These are phyloP conservation scores for Clarireedia homoeocarpa DNA, from an alignment of 2,329 filamentous ascomycete species.

Conservation along the genomic window DNA sequence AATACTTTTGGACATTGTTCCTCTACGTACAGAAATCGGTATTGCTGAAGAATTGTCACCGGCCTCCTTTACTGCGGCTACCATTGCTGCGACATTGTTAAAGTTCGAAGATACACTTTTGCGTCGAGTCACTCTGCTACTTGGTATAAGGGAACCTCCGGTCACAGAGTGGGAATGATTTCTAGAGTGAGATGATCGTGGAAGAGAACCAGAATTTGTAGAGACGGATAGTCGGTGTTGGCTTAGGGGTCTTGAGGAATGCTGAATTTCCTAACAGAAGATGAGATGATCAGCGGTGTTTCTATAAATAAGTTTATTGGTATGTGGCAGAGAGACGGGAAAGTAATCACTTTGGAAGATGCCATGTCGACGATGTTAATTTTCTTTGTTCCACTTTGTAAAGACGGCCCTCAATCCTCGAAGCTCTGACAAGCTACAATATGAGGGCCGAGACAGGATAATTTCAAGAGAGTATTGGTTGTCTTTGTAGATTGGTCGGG, in stretches of 20 bases:
- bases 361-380: conserved; percentile 42
- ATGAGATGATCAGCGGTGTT: conserved; percentile 23
- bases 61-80: conserved; percentile 62
- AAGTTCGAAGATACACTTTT: conserved; percentile 84
- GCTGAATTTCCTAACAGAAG: conserved; percentile 50
- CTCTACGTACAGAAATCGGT: conserved; percentile 56
- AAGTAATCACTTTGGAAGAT: conserved; percentile 50
- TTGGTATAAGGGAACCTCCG: conserved; percentile 66
- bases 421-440: conserved; percentile 30
- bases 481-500: conserved; percentile 13
- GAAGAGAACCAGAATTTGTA: conserved; percentile 48
- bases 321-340: conserved; percentile 21
- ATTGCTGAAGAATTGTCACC: conserved; percentile 49
- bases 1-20: conserved; percentile 59
- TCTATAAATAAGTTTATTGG: conserved; percentile 26
- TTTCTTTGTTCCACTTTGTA: conserved; percentile 15
- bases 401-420: conserved; percentile 29
- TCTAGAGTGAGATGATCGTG: conserved; percentile 41
- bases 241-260: conserved; percentile 59
- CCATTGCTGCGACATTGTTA: conserved; percentile 67
- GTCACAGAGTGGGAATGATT: conserved; percentile 78
- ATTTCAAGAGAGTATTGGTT: conserved; percentile 16
- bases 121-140: conserved; percentile 80
- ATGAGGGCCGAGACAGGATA: conserved; percentile 26
- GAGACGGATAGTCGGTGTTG: conserved; percentile 54